Conservation (phyloP, 192 early-diverging fungal species). For the Rhizophagus prolifer region DNA sequence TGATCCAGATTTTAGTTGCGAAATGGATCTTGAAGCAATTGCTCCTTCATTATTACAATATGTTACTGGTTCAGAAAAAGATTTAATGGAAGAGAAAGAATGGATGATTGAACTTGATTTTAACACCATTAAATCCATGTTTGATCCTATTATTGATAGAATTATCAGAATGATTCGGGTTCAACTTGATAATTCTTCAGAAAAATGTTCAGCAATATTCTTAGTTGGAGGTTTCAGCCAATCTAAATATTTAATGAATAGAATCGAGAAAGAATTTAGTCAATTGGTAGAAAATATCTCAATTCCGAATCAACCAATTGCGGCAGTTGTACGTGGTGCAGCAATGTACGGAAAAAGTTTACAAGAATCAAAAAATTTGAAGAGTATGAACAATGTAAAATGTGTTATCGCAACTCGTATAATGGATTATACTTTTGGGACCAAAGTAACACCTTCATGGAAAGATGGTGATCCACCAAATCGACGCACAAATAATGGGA, state of each 20-base stretch:
- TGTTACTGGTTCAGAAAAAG: neutral
- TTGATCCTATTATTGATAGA: constrained; percentile 56
- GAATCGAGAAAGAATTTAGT: constrained; percentile 48
- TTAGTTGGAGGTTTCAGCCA: constrained; percentile 57
- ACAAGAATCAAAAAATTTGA: neutral
- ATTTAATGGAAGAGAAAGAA: constrained; percentile 40
- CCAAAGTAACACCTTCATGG: neutral
- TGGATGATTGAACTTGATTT: constrained; percentile 40
- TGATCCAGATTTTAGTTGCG: neutral
- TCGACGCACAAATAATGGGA: neutral
- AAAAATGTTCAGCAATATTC: constrained; percentile 50
- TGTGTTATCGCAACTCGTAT: neutral
- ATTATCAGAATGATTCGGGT: constrained; percentile 52
- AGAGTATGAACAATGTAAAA: neutral
- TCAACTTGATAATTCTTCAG: constrained; percentile 41
- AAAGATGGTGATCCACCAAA: neutral
- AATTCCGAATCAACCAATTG: constrained; percentile 47
- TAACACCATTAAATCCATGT: constrained; percentile 51
- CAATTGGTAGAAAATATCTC: constrained; percentile 42
- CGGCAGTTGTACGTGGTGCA: constrained; percentile 54
- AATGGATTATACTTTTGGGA: neutral
- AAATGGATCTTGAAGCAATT: neutral
- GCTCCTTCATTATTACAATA: neutral
- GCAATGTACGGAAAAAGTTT: constrained; percentile 43
- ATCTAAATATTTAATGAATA: constrained; percentile 49